Evolutionary conservation across 2,329 filamentous ascomycete species (phyloP), one percentile per base, ranked within the genome.

Genomic region (Aspergillus sojae): DNA sequence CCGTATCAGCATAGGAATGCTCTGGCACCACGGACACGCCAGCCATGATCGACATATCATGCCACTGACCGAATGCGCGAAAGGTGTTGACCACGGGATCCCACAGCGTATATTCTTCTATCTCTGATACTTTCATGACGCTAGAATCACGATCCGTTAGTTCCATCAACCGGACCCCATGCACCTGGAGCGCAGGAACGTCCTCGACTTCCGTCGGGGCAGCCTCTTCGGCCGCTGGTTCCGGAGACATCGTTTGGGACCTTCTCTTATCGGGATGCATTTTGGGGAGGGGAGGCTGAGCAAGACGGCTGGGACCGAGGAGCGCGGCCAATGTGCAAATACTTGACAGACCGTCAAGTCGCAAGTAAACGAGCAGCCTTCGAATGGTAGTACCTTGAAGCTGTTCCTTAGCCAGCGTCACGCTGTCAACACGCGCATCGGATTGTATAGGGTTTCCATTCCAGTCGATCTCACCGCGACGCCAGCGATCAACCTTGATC

Each of bases 51-150:
- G 92, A 88, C 1, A 97, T 85, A 66, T 94, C 92, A 73, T 95
- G 89, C 46, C 97, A 86, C 66, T 91, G 90, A 1, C 92, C 93
- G 70, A 97, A 94, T 0, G 93, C 92, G 55, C 91, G 88, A 84
- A 97, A 97, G 0, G 92, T 91, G 74, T 96, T 97, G 60, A 97
- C 88, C 4, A 98, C 89, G 0, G 94, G 93, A 71, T 98, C 94
- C 71, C 86, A 85, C 7, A 86, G 83, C 30, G 86, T 86, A 65
- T 88, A 86, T 56, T 95, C 92, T 45, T 93, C 90, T 3, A 90
- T 84, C 72, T 96, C 93, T 0, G 93, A 90, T 12, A 96, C 92
- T 70, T 92, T 90, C 94, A 98, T 98, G 70, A 97, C 94, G 21
- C 93, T 94, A 0, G 94, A 97, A 48, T 92, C 91, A 84, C 94